Evolutionary conservation across 1,284 basidiomycete species (phyloP).

Genomic region (Mycosarcoma maydis): DNA sequence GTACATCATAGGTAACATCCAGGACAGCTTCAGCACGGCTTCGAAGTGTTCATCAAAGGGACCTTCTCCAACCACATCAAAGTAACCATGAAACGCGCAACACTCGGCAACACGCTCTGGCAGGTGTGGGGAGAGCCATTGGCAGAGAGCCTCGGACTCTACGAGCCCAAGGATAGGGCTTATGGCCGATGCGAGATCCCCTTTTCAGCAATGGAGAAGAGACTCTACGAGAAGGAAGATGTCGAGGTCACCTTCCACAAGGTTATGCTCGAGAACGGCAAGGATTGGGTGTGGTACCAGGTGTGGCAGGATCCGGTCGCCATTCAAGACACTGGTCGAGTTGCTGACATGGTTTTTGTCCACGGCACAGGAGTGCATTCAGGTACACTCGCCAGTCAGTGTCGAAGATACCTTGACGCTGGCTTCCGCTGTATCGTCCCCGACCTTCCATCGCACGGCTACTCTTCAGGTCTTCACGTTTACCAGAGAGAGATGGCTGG

Average conservation of each 20-base stretch:
- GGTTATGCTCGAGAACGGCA: constrained; percentile 57
- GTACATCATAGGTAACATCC: too few species aligned
- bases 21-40: too few species aligned
- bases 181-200: constrained; percentile 57
- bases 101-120: constrained; percentile 40
- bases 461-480: constrained; percentile 62
- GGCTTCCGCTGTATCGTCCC: constrained; percentile 63
- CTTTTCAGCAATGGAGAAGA: constrained; percentile 61
- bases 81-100: background rate
- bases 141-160: constrained; percentile 33
- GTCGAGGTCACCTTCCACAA: constrained; percentile 58
- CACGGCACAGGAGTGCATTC: constrained; percentile 65
- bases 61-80: too few species aligned
- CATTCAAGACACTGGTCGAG: constrained; percentile 44
- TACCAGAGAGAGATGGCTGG: constrained; percentile 51
- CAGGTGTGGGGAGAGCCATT: constrained; percentile 58
- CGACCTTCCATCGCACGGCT: constrained; percentile 63
- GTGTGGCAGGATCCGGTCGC: constrained; percentile 61
- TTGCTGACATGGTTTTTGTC: constrained; percentile 61
- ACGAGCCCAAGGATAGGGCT: constrained; percentile 51
- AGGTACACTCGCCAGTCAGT: constrained; percentile 61
- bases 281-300: constrained; percentile 65
- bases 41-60: too few species aligned
- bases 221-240: constrained; percentile 60
- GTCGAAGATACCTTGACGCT: constrained; percentile 61